A percentile compares a stretch with the other conserved stretches of the same genome.
Conservation (phyloP, 83 land plant genomes). For the Picea mariana region DNA sequence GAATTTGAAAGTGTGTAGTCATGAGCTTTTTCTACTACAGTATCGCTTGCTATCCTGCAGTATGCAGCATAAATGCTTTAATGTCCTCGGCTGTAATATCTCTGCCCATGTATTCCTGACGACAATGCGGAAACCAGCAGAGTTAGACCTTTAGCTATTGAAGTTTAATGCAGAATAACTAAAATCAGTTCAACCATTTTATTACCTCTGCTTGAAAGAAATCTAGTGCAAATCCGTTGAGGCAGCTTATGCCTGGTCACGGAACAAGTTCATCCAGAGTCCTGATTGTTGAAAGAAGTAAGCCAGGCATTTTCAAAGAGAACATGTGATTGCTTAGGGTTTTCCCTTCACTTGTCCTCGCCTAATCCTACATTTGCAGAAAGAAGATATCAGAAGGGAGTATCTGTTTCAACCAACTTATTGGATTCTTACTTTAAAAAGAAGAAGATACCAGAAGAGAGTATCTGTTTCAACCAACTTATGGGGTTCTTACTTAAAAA, state of each 20-base stretch:
- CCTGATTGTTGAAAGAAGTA: background rate
- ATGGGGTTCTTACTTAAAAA: too few relatives aligned
- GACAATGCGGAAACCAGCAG: background rate
- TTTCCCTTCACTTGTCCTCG: background rate
- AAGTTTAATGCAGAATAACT: background rate
- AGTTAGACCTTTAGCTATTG: background rate
- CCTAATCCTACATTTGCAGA: background rate
- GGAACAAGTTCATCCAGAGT: background rate
- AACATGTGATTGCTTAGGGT: background rate
- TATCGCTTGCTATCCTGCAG: too few relatives aligned
- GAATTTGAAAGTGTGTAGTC: too few relatives aligned
- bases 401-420: too few relatives aligned
- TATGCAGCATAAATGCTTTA: background rate
- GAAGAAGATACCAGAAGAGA: too few relatives aligned
- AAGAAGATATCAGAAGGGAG: background rate
- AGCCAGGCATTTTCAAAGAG: background rate
- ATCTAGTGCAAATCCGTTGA: background rate
- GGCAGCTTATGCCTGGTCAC: too few relatives aligned
- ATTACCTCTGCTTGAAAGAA: background rate
- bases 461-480: too few relatives aligned
- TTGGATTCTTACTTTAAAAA: too few relatives aligned
- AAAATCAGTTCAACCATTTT: background rate
- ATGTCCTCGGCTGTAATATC: background rate
- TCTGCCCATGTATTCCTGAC: background rate
- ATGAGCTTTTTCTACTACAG: too few relatives aligned